Conservation (phyloP, 2,329 filamentous ascomycete genomes). For the Aspergillus hiratsukae region DNA sequence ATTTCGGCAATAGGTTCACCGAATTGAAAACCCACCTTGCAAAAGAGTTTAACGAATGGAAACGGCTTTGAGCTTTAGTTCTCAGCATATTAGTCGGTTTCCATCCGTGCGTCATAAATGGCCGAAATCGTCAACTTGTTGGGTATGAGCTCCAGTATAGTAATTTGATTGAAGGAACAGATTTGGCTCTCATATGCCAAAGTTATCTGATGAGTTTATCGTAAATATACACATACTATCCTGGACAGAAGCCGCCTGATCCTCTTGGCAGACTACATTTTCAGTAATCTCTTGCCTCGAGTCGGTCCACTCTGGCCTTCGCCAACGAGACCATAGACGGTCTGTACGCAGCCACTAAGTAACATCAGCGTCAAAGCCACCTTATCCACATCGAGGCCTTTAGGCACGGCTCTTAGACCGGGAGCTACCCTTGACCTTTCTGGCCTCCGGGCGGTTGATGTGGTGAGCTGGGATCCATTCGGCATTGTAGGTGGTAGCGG, state of each 20-base stretch:
- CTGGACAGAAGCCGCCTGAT: conserved; percentile 8
- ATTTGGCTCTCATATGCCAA: not conserved
- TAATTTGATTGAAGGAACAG: not conserved
- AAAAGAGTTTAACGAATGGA: conserved; percentile 73
- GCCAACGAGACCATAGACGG: conserved; percentile 6
- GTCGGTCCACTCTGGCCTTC: conserved; percentile 8
- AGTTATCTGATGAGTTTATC: conserved; percentile 1
- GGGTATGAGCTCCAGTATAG: not conserved
- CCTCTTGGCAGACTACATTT: conserved; percentile 16
- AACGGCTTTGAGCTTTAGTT: conserved; percentile 47
- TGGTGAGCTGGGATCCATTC: conserved; percentile 91
- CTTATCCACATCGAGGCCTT: conserved; percentile 5
- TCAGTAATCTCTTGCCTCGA: conserved; percentile 15
- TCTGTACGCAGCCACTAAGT: conserved; percentile 2
- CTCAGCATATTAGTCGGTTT: not conserved
- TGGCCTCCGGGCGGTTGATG: conserved; percentile 75
- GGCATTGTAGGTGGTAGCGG: conserved; percentile 75
- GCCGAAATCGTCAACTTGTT: not conserved
- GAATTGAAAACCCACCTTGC: conserved; percentile 71
- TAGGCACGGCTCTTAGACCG: conserved; percentile 35
- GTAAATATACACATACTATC: conserved; percentile 22
- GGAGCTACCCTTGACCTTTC: conserved; percentile 52
- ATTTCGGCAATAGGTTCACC: conserved; percentile 71
- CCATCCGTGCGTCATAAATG: not conserved
- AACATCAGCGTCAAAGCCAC: conserved; percentile 3